Base-by-base conservation (phyloP, 2,329 filamentous ascomycete species). In the Sporothrix humicola region DNA sequence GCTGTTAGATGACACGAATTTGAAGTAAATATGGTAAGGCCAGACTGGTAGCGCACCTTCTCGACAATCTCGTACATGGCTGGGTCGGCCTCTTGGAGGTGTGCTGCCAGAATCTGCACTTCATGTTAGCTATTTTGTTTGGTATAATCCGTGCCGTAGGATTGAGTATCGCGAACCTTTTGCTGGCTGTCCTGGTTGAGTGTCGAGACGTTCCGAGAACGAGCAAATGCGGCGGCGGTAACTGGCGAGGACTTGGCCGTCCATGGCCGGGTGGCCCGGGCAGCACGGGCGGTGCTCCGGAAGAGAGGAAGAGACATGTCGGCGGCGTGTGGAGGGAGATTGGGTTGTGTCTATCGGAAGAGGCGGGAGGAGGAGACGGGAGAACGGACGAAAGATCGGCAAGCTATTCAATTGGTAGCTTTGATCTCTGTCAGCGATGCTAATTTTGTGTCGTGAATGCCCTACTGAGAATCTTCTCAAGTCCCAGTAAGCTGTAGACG, bases 21-120 rank as follows among this genome's bases (percentile, higher is more conserved):
- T 2, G 37, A 61, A 7, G 5, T 7, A 37, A 37, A 37, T 37
- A 37, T 37, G 31, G 10, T 4, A 26, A 37, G 2, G 37, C 13
- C 1, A 13, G 23, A 20, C 15, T 15, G 12, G 20, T 48, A 8
- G 20, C 82, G 79, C 83, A 97, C 94, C 88, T 94, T 95, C 82
- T 97, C 92, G 78, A 98, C 90, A 79, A 98, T 98, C 71, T 93
- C 90, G 81, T 91, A 97, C 77, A 98, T 92, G 69, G 90, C 86
- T 61, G 95, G 93, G 82, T 98, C 96, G 77, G 94, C 93, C 79
- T 96, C 88, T 81, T 94, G 87, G 71, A 99, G 88, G 80, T 92
- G 87, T 73, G 92, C 88, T 65, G 92, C 89, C 72, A 99, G 90
- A 72, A 98, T 85, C 94, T 98, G 46, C 37, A 3, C 15, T 2